These are phyloP conservation scores for Camellia lanceoleosa DNA, from an alignment of 148 eudicot species.

Conservation along the genomic window DNA sequence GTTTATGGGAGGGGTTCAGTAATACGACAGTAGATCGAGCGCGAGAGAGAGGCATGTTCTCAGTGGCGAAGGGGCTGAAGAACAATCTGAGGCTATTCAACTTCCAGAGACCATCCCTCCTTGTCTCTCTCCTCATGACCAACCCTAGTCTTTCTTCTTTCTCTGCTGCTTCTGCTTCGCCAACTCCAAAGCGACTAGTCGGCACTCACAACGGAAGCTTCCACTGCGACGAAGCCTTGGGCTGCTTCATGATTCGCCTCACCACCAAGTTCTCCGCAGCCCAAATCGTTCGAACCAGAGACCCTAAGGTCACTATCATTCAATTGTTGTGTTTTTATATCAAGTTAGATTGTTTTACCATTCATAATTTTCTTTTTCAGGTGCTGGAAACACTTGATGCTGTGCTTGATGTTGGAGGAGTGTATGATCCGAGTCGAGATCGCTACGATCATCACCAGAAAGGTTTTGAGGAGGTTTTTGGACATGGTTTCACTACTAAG, in stretches of 20 bases:
- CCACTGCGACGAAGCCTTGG: constrained; percentile 94
- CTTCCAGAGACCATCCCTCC: constrained; percentile 2
- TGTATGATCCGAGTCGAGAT: constrained; percentile 64
- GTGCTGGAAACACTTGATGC: constrained; percentile 80
- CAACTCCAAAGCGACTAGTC: constrained; percentile 49
- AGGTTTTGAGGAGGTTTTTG: constrained; percentile 85
- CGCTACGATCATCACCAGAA: constrained; percentile 94
- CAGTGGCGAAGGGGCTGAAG: constrained; percentile 19
- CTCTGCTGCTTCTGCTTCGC: constrained; percentile 29
- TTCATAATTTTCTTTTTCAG: constrained; percentile 22
- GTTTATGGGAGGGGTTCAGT: background rate
- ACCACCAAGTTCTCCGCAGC: constrained; percentile 58
- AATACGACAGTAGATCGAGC: background rate
- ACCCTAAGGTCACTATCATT: constrained; percentile 46
- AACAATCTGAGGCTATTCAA: constrained; percentile 2
- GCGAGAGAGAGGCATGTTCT: constrained; percentile 19
- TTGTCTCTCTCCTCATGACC: constrained; percentile 13
- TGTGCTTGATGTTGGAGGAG: constrained; percentile 94
- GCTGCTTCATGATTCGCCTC: constrained; percentile 87
- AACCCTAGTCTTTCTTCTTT: constrained; percentile 19
- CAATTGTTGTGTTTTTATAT: no score
- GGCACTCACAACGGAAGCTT: constrained; percentile 95
- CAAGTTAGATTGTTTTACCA: no score
- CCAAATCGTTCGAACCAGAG: constrained; percentile 67
- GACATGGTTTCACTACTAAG: constrained; percentile 76